phyloP scores from a whole-genome alignment of 2,329 filamentous ascomycete species.

The Monosporascus sp. region DNA sequence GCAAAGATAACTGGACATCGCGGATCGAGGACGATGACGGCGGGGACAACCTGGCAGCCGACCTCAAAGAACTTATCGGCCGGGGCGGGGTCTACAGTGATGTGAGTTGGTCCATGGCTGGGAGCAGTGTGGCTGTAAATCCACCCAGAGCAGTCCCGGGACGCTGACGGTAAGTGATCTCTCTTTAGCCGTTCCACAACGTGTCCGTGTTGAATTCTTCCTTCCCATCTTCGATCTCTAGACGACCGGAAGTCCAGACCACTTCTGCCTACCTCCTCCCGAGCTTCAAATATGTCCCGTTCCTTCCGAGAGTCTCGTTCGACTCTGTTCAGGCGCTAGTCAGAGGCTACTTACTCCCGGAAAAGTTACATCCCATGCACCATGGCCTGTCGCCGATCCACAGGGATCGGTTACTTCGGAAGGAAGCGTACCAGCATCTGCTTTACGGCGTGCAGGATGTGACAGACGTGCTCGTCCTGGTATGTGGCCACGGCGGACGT shows the following conservation, averaged over 20 bases:
- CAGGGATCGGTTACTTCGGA: slow-evolving; percentile 44
- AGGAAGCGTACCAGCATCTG: slow-evolving; percentile 44
- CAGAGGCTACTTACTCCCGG: slow-evolving; percentile 61
- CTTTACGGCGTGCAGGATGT: slow-evolving; percentile 56
- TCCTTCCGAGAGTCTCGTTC: slow-evolving; percentile 58
- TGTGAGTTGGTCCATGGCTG: slow-evolving; percentile 39
- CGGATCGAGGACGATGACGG: slow-evolving; percentile 76
- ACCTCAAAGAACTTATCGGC: slow-evolving; percentile 65
- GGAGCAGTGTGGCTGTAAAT: too few relatives aligned
- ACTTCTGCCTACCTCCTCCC: slow-evolving; percentile 74
- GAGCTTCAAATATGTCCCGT: slow-evolving; percentile 73
- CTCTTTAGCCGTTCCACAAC: slow-evolving; percentile 71
- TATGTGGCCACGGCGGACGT: slow-evolving; percentile 81
- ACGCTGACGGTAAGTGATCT: slow-evolving; percentile 28
- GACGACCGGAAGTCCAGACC: slow-evolving; percentile 40
- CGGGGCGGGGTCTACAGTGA: slow-evolving; percentile 61
- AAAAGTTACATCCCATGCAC: slow-evolving; percentile 56
- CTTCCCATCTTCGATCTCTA: slow-evolving; percentile 53
- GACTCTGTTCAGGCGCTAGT: slow-evolving; percentile 52
- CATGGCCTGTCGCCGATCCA: slow-evolving; percentile 53
- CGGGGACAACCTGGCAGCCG: slow-evolving; percentile 61
- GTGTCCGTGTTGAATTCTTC: slow-evolving; percentile 72
- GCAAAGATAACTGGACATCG: slow-evolving; percentile 73
- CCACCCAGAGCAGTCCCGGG: not conserved
- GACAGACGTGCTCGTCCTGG: slow-evolving; percentile 67